Conservation (phyloP, 495 filamentous ascomycete species). For the Penicillium goetzii region DNA sequence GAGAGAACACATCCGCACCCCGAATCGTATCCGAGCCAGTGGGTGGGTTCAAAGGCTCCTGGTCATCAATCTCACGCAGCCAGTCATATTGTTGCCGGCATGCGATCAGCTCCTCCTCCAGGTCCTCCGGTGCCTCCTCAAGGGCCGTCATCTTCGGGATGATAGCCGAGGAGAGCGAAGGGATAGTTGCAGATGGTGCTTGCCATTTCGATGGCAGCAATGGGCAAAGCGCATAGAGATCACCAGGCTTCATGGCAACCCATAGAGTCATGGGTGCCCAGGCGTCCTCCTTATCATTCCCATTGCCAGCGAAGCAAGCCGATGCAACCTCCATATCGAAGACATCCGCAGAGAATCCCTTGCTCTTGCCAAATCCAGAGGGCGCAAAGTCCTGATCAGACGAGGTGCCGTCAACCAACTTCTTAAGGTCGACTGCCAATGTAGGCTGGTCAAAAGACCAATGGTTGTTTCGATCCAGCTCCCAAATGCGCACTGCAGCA, state of each 20-base stretch:
- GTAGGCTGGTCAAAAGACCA: conserved; percentile 84
- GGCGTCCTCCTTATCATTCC: conserved; percentile 64
- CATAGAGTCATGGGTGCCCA: conserved; percentile 93
- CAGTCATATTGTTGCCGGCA: conserved; percentile 75
- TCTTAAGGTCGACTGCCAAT: conserved; percentile 78
- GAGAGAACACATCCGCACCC: conserved; percentile 69
- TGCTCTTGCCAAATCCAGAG: conserved; percentile 68
- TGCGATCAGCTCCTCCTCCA: conserved; percentile 53
- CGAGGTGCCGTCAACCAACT: conserved; percentile 76
- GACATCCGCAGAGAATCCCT: conserved; percentile 80
- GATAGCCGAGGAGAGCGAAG: conserved; percentile 75
- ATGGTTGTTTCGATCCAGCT: conserved; percentile 74
- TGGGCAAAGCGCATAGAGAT: conserved; percentile 89
- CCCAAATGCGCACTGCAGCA: conserved; percentile 85
- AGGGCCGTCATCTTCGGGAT: conserved; percentile 64
- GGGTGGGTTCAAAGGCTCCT: conserved; percentile 59
- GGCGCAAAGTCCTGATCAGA: conserved; percentile 76
- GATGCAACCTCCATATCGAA: conserved; percentile 88
- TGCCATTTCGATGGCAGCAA: conserved; percentile 82
- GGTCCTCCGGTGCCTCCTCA: conserved; percentile 60
- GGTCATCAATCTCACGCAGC: conserved; percentile 79
- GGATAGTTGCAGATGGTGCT: conserved; percentile 72
- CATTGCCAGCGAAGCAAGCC: conserved; percentile 77
- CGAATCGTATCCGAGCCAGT: conserved; percentile 35
- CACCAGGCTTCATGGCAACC: conserved; percentile 85